Evolutionary conservation across 108 stramenopile species (phyloP), one percentile per base, ranked within the genome.

Genomic region (Skeletonema costatum): DNA sequence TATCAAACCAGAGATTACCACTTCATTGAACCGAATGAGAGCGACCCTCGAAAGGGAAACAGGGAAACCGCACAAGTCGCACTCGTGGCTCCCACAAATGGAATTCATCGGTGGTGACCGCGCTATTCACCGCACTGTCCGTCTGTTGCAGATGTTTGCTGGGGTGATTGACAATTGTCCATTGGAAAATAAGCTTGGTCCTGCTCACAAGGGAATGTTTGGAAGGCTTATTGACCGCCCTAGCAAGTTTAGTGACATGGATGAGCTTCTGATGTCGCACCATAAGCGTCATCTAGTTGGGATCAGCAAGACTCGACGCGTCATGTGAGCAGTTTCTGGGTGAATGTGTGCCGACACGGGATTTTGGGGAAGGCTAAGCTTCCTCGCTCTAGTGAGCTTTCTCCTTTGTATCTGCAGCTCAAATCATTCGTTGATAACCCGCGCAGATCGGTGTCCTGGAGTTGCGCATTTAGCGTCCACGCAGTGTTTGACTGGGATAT

Each of bases 211-310:
- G 32, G 84, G 83, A 39, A 72, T 70, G 31, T 87, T 87, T 76
- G 87, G 84, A 29, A 36, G 12, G 16, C 64, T 33, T 7, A 31
- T 56, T 30, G 78, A 70, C 32, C 59, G 68, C 17, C 44, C 79
- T 1, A 35, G 48, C 7, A 87, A 78, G 58, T 84, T 82, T 42
- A 61, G 76, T 6, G 87, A 87, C 42, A 29, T 87, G 51, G 87
- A 87, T 63, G 87, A 85, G 69, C 62, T 85, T 2, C 44, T 87
- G 3, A 87, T 87, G 87, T 30, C 78, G 11, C 76, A n/a, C n/a
- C n/a, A n/a, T n/a, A n/a, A n/a, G n/a, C n/a, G n/a, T n/a, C n/a
- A n/a, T n/a, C n/a, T n/a, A n/a, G n/a, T n/a, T n/a, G n/a, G n/a
- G n/a, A n/a, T n/a, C n/a, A n/a, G n/a, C n/a, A n/a, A n/a, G n/a